Evolutionary conservation across 371 early-diverging fungal genomes (phyloP).

Genomic region (Nematocida major): DNA sequence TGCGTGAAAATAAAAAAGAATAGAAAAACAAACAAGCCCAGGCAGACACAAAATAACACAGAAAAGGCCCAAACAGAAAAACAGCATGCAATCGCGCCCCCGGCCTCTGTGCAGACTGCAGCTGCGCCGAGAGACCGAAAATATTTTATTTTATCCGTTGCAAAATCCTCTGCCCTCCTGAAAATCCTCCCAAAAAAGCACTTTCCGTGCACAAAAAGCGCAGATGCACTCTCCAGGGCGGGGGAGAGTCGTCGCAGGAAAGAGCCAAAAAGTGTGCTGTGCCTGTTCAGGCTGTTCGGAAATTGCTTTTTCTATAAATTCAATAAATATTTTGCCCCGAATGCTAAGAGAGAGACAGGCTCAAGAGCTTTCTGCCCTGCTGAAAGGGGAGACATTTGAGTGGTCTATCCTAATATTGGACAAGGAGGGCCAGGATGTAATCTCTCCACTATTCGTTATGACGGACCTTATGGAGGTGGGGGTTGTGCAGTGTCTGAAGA

Average conservation of each 20-base stretch:
- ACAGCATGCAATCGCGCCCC: no score
- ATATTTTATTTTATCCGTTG: no score
- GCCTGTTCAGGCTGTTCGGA: not conserved
- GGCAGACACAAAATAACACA: no score
- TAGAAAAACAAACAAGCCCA: conserved; percentile 31
- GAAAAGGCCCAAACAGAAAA: no score
- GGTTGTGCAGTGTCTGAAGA: conserved; percentile 82
- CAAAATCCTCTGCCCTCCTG: no score
- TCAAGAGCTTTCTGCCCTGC: conserved; percentile 46
- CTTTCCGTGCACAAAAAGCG: no score
- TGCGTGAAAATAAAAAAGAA: conserved; percentile 38
- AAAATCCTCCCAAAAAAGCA: no score
- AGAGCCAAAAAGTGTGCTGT: no score
- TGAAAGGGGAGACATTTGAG: conserved; percentile 45
- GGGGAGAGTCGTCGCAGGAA: no score
- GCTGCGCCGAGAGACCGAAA: no score
- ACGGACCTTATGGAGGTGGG: conserved; percentile 90
- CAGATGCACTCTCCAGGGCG: no score
- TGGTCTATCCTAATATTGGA: conserved; percentile 97
- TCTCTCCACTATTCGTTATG: conserved; percentile 86
- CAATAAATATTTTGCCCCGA: conserved; percentile 13
- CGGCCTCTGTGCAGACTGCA: no score
- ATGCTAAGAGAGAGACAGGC: conserved; percentile 62
- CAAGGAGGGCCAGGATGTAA: conserved; percentile 78
- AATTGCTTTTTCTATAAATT: conserved; percentile 23